Conservation (phyloP, 1,139 yeast species). For the Scheffersomyces titani region DNA sequence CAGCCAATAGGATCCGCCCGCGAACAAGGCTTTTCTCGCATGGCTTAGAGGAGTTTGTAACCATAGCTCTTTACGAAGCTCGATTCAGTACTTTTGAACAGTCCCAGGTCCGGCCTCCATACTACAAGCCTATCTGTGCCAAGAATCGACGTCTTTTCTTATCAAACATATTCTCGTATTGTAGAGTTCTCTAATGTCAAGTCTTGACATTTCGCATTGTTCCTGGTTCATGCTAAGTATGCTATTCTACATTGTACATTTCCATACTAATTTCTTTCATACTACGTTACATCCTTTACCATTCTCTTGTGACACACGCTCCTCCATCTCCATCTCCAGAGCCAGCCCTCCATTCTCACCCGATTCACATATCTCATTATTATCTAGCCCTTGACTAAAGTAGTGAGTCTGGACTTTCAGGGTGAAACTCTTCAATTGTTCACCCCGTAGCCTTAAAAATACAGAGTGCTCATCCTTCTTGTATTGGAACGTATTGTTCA, state of each 20-base stretch:
- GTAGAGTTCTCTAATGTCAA: neutral
- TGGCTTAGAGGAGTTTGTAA: neutral
- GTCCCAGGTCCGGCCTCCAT: too few species aligned
- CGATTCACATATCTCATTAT: neutral
- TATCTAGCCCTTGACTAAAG: neutral
- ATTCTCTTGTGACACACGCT: neutral
- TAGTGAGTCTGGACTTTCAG: neutral
- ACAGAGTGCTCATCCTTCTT: neutral
- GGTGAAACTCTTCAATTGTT: too few species aligned
- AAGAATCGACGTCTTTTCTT: neutral
- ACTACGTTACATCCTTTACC: neutral
- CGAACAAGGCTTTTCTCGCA: neutral
- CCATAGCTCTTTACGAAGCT: neutral
- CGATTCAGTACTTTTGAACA: too few species aligned
- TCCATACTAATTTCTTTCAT: neutral
- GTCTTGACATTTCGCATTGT: neutral
- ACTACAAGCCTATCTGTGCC: too few species aligned
- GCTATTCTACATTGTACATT: neutral
- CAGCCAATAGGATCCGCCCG: neutral
- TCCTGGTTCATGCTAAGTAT: neutral
- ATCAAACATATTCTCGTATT: neutral
- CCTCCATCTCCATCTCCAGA: neutral
- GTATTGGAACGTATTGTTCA: too few species aligned
- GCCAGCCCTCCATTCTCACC: neutral
- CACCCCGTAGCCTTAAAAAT: neutral